phyloP scores from a whole-genome alignment of 306 rosid genomes.

The Cucumis cinereus region DNA sequence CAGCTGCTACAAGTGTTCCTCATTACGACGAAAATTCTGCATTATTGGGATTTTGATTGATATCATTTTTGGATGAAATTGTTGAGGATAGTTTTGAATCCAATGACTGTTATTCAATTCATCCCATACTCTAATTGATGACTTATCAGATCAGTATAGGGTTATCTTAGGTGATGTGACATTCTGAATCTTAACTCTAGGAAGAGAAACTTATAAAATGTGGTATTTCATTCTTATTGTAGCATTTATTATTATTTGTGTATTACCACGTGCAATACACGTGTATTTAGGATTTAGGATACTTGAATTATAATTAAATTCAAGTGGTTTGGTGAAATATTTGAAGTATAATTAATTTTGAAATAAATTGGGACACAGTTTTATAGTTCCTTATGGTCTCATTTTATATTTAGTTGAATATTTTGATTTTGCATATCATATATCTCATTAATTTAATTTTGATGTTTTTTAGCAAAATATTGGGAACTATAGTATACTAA shows the following conservation, averaged over 20 bases:
- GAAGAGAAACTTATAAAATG: not conserved
- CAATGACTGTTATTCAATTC: not conserved
- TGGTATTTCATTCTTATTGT: not conserved
- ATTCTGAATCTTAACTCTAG: not conserved
- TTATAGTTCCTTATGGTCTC: too few relatives aligned
- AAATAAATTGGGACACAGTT: too few relatives aligned
- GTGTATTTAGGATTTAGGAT: too few relatives aligned
- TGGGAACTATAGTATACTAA: too few relatives aligned
- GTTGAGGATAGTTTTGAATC: not conserved
- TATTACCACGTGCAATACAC: too few relatives aligned
- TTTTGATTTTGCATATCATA: too few relatives aligned
- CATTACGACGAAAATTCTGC: not conserved
- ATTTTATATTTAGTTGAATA: too few relatives aligned
- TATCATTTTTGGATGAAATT: constrained; percentile 9
- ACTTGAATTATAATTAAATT: too few relatives aligned
- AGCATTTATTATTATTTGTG: not conserved
- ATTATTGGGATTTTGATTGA: not conserved
- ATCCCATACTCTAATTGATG: not conserved
- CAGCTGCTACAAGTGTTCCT: not conserved
- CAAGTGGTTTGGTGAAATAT: too few relatives aligned
- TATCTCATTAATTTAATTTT: too few relatives aligned
- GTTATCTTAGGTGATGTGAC: not conserved
- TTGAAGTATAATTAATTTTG: too few relatives aligned
- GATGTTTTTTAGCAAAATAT: too few relatives aligned
- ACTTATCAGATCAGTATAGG: not conserved